These are phyloP conservation scores for Vitis hybrid DNA, from an alignment of 177 flowering plant genomes.

Conservation along the genomic window DNA sequence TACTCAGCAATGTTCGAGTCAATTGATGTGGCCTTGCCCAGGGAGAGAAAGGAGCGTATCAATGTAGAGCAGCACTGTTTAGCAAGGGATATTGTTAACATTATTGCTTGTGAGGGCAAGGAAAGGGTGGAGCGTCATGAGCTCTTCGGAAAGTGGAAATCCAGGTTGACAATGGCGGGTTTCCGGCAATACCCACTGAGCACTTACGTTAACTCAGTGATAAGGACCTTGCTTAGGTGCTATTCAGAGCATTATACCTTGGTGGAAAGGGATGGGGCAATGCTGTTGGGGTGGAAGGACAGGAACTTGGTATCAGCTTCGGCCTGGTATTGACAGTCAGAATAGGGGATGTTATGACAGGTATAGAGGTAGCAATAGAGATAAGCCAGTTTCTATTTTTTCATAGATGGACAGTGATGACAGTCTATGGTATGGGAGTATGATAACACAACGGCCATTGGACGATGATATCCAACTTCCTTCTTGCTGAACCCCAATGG, in stretches of 20 bases:
- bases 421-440: neutral
- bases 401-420: neutral
- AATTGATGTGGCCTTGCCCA: constrained; percentile 55
- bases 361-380: constrained; percentile 1
- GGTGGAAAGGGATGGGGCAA: constrained; percentile 70
- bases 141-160: constrained; percentile 80
- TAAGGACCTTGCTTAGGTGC: constrained; percentile 42
- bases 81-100: constrained; percentile 79
- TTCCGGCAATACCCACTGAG: constrained; percentile 67
- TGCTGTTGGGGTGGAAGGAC: constrained; percentile 76
- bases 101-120: constrained; percentile 76
- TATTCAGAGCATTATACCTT: constrained; percentile 68
- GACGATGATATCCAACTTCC: neutral
- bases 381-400: neutral
- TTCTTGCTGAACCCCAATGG: no score
- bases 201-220: constrained; percentile 61
- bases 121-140: constrained; percentile 85
- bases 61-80: constrained; percentile 77
- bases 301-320: constrained; percentile 72
- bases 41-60: constrained; percentile 62
- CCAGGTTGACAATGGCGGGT: constrained; percentile 81
- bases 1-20: constrained; percentile 89
- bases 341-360: neutral
- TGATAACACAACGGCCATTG: neutral
- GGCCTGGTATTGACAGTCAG: constrained; percentile 60